Evolutionary conservation across 1,139 yeast genomes (phyloP).

Genomic region (Pichia sp.): DNA sequence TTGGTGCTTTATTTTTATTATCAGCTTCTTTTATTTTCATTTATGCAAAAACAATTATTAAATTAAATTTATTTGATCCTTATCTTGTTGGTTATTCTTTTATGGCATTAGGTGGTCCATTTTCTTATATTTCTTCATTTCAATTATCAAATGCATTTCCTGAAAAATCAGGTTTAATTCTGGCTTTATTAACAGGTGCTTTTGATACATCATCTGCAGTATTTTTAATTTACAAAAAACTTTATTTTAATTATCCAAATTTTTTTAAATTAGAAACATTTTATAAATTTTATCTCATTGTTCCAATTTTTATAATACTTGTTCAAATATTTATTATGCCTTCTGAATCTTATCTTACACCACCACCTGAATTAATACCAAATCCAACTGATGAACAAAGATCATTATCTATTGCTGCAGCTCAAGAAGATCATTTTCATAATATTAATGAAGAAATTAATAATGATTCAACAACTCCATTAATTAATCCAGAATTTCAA

Average conservation of each 20-base stretch:
- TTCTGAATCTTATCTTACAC: conserved; percentile 37
- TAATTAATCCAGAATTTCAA: conserved; percentile 6
- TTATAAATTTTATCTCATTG: conserved; percentile 41
- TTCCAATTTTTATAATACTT: conserved; percentile 44
- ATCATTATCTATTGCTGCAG: conserved; percentile 24
- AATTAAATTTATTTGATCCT: conserved; percentile 30
- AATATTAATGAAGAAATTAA: conserved; percentile 5
- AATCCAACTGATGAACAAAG: conserved; percentile 26
- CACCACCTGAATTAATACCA: conserved; percentile 30
- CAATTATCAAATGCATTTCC: conserved; percentile 45
- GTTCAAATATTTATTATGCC: conserved; percentile 53
- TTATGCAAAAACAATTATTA: conserved; percentile 25
- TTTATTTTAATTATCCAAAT: conserved; percentile 32
- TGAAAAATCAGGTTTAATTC: conserved; percentile 56
- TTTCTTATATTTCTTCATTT: conserved; percentile 40
- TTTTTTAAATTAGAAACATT: conserved; percentile 33
- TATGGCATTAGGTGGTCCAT: conserved; percentile 43
- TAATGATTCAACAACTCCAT: conserved; percentile 8
- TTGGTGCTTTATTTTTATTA: conserved; percentile 42
- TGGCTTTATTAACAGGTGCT: conserved; percentile 71
- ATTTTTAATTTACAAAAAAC: conserved; percentile 40
- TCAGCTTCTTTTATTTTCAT: conserved; percentile 38
- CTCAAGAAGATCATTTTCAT: conserved; percentile 22
- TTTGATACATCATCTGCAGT: conserved; percentile 66
- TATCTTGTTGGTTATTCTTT: conserved; percentile 37